Evolutionary conservation across 208 protist genomes (phyloP), one percentile per base, ranked within the genome.

Genomic region (Spongospora subterranea): DNA sequence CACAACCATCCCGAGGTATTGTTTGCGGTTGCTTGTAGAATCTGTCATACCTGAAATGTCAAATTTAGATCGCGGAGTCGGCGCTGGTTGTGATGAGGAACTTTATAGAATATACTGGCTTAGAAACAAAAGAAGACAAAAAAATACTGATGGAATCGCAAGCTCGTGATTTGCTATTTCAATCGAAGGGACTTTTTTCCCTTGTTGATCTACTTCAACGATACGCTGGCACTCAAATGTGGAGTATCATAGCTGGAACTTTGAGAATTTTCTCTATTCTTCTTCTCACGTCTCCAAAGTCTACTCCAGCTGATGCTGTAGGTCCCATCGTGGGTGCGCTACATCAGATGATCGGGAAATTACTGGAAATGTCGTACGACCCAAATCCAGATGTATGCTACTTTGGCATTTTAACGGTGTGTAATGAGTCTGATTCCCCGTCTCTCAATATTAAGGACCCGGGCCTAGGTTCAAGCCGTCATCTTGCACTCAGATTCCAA

Each of bases 91-190:
- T 82, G 6, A 35, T 82, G n/a, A 35, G n/a, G n/a, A 82, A 82
- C 71, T 35, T 82, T 35, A 43, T 82, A 6, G 71, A 82, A 43
- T 82, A 82, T n/a, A 82, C 71, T 35, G 71, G 71, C 6, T n/a
- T 82, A n/a, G 71, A 82, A 43, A 82, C 71, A 20, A 82, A 82
- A n/a, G 71, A 82, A 20, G 71, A 82, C 6, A n/a, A 17, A 35
- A 82, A 82, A n/a, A 43, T 82, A 6, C 35, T 43, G 71, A 82
- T 82, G 35, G 71, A 82, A n/a, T 82, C 71, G n/a, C 71, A 82
- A 43, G 71, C 71, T 35, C 71, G 71, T 43, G 71, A 82, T 82
- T n/a, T 82, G 71, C 6, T 82, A 20, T 82, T 82, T 6, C 71
- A 82, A 43, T 39, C 17, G 17, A 6, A 35, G 11, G 71, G 71